A percentile compares a stretch with the other conserved stretches of the same genome.
phyloP scores from a whole-genome alignment of 2,329 filamentous ascomycete genomes.

The Colletotrichum godetiae region DNA sequence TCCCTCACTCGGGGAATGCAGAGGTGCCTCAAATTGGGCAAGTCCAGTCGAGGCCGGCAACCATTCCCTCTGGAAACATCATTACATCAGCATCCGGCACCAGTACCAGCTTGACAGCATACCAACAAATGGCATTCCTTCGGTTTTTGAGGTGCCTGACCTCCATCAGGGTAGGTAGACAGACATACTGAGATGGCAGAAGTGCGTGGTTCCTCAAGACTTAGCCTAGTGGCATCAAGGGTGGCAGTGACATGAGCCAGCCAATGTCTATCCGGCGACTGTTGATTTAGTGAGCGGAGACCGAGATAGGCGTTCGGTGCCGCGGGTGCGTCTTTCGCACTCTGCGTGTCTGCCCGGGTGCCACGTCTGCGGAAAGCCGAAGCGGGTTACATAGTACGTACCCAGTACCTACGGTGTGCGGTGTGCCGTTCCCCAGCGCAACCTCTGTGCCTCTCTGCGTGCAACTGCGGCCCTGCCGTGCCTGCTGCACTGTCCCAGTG shows the following conservation, averaged over 20 bases:
- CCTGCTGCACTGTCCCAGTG: neutral
- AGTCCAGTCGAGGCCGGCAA: constrained; percentile 19
- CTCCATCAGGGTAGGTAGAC: neutral
- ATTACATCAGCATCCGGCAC: neutral
- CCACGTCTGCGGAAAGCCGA: constrained; percentile 33
- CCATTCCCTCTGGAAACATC: neutral
- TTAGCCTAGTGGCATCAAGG: neutral
- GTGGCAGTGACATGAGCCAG: constrained; percentile 6
- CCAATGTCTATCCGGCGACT: constrained; percentile 4
- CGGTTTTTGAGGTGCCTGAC: neutral
- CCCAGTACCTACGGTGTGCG: neutral
- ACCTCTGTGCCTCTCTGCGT: too few species aligned
- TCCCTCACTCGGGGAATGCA: neutral
- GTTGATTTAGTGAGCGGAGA: constrained; percentile 13
- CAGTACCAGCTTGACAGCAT: neutral
- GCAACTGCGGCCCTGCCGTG: too few species aligned
- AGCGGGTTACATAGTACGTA: constrained; percentile 12
- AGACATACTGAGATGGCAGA: neutral
- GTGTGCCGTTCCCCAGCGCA: too few species aligned
- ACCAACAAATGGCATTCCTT: neutral
- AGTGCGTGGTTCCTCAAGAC: neutral
- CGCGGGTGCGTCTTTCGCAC: neutral
- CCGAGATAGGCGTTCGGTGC: constrained; percentile 29
- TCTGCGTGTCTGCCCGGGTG: constrained; percentile 11
- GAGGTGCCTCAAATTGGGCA: constrained; percentile 5